Evolutionary conservation across 148 eudicot genomes (phyloP), one percentile per base, ranked within the genome.

Genomic region (Rhododendron ferrugineum): DNA sequence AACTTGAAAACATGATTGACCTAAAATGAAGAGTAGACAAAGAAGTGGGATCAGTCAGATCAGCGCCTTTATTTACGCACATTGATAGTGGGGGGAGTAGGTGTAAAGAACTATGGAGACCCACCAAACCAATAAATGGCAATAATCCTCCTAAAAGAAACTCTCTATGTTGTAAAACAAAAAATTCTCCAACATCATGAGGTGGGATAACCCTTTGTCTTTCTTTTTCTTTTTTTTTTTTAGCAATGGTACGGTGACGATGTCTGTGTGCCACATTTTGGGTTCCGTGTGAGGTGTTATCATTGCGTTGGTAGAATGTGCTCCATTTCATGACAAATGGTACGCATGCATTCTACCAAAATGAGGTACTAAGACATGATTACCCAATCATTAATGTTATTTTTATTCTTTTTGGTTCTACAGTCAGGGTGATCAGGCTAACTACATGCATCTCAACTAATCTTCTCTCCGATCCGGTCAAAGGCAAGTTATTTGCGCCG

Each of bases 41-140:
- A 83, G 85, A 84, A 89, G 83, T 84, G 86, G 87, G 88, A 89
- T 70, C 68, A 40, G 89, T 70, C 68, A 40, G 89, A 89, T 70
- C 68, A 40, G 56, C 75, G 74, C 78, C 88, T 76, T 85, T 84
- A 66, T 28, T 52, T 46, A 11, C 82, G 86, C 70, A 75, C 83
- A 22, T 85, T 81, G 85, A 81, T 84, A 82, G 62, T 84, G 87
- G 89, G 26, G 60, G 52, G 42, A 6, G 44, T 87, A 85, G 86
- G 76, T 58, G 82, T 77, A 82, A 88, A 90, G 87, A 85, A 6
- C 22, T 84, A 87, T 85, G 86, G 76, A 84, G 88, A 85, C 85
- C 81, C 89, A 74, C 84, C 84, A 87, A 56, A 60, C 82, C 78
- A 85, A 79, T n/a, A n/a, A n/a, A n/a, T n/a, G n/a, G n/a, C n/a